phyloP scores from a whole-genome alignment of 495 filamentous ascomycete species.

The Melanomma pulvis-pyrius region DNA sequence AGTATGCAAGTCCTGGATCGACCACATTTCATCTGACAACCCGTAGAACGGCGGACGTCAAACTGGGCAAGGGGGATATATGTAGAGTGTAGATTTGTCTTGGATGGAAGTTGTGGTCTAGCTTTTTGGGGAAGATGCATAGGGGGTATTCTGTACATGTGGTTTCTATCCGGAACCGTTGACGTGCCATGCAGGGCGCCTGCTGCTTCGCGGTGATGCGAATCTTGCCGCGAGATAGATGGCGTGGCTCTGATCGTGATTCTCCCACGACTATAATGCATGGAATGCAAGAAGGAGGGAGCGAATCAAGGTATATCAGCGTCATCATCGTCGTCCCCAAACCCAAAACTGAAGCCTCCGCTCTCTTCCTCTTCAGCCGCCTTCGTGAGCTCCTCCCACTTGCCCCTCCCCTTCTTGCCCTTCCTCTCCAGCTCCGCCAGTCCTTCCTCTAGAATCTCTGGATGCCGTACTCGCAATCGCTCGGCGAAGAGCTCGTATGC shows the following conservation, averaged over 20 bases:
- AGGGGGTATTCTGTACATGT: no score
- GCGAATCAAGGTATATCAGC: constrained; percentile 28
- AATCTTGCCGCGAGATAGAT: no score
- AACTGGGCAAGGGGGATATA: no score
- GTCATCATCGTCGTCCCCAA: constrained; percentile 58
- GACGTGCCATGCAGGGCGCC: no score
- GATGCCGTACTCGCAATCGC: constrained; percentile 64
- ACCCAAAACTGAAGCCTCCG: constrained; percentile 80
- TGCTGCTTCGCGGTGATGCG: no score
- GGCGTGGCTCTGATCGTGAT: neutral
- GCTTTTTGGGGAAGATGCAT: no score
- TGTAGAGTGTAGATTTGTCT: no score
- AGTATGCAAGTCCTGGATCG: no score
- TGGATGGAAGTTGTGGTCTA: no score
- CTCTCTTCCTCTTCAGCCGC: constrained; percentile 55
- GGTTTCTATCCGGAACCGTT: no score
- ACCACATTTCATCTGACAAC: no score
- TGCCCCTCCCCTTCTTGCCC: constrained; percentile 68
- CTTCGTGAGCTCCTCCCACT: constrained; percentile 79
- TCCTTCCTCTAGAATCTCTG: constrained; percentile 66
- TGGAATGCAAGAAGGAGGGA: neutral
- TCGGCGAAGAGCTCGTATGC: constrained; percentile 75
- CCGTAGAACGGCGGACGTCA: no score
- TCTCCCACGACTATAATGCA: neutral
- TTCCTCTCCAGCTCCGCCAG: constrained; percentile 66